Conservation (phyloP, 805 yeast species). For the Ogataea saltuana region DNA sequence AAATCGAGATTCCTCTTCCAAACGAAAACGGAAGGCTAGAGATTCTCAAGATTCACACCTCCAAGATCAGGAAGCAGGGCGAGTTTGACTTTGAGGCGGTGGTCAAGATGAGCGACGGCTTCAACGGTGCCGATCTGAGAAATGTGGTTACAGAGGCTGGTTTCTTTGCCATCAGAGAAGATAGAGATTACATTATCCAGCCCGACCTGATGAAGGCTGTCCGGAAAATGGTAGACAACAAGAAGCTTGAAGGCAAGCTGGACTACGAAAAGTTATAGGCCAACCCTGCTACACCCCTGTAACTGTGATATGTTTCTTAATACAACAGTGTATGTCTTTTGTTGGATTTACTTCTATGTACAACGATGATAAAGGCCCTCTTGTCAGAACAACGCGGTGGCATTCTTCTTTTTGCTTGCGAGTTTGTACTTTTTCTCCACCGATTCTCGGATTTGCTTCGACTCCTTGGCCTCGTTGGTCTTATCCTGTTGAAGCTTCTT, state of each 20-base stretch:
- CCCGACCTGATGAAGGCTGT: conserved; percentile 97
- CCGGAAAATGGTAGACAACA: conserved; percentile 93
- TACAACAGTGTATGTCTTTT: not conserved
- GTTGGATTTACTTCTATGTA: no score
- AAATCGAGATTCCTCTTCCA: conserved; percentile 92
- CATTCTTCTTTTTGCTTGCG: conserved; percentile 21
- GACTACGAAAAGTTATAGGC: conserved; percentile 90
- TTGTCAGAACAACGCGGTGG: conserved; percentile 15
- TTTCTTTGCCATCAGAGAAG: conserved; percentile 96
- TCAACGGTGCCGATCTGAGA: conserved; percentile 97
- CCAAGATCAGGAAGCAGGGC: conserved; percentile 84
- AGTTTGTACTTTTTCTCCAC: conserved; percentile 24
- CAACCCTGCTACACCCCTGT: no score
- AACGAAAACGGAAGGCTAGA: conserved; percentile 95
- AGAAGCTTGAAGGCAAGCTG: conserved; percentile 93
- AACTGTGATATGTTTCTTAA: no score
- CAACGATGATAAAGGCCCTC: no score
- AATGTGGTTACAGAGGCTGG: conserved; percentile 99
- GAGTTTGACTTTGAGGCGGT: conserved; percentile 97
- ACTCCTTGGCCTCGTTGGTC: conserved; percentile 25
- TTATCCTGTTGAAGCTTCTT: conserved; percentile 22
- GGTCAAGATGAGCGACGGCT: conserved; percentile 98
- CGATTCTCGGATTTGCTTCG: conserved; percentile 21
- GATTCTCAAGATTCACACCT: conserved; percentile 89
- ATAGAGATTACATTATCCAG: conserved; percentile 91